Base-by-base conservation (phyloP, 1,139 yeast species). In the Candida frijolesensis region DNA sequence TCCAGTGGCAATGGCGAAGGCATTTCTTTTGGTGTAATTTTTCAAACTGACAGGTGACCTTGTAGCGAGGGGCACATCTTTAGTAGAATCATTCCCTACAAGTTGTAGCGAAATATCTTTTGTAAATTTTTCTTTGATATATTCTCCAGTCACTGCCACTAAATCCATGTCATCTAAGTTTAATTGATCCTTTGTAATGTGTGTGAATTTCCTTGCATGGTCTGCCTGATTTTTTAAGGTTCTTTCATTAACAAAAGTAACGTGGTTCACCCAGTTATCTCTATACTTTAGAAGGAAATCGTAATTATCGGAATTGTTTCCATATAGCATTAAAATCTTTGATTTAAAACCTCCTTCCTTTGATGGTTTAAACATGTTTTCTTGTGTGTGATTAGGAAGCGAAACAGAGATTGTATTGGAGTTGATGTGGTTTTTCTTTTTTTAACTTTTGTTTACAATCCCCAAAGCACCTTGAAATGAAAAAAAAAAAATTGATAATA, bases 1-100 rank as follows among this genome's bases (percentile, higher is more conserved):
- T 1, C 89, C 89, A 0, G 79, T 67, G 55, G 82, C 80, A 12
- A 79, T 52, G 0, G 79, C 68, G n/a, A 70, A 60, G 0, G 83
- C 86, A 19, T 63, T 64, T 53, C 87, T 64, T 18, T 51, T 50
- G 4, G 45, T 42, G 12, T 35, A 10, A 2, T 42, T 35, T 38
- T 45, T 42, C 35, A 55, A 44, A 4, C 66, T 57, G 10, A 59
- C 46, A 1, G 56, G 48, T 16, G 22, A 35, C 9, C 46, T 39
- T 18, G 40, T 49, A 7, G 44, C 34, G 16, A 51, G 38, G 8
- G 41, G n/a, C 15, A 51, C 29, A 8, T 11, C 15, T 18, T 37
- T 39, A 2, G 32, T 29, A 4, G 32, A 9, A 4, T 10, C 32
- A 15, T 49, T 42, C 19, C 39, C 30, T 2, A 10, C 19, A 11